A percentile compares a stretch with the other conserved stretches of the same genome.
These are phyloP conservation scores for Coelastrella sp. DNA, from an alignment of 139 green algal species.

Conservation along the genomic window DNA sequence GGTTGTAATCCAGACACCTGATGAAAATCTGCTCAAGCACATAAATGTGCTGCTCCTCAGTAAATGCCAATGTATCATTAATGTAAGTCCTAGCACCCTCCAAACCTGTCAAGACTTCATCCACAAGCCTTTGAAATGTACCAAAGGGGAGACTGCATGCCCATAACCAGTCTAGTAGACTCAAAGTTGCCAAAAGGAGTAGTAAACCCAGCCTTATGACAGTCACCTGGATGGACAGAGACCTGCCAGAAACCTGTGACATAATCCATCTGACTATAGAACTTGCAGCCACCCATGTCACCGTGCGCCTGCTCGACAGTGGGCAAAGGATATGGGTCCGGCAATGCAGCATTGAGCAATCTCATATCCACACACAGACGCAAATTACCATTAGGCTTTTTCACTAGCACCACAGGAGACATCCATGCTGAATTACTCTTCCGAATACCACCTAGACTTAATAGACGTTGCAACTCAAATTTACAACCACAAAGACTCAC, in stretches of 20 bases:
- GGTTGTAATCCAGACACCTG: neutral
- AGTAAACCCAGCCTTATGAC: slow-evolving; percentile 21
- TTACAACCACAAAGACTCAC: neutral
- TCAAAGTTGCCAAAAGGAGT: slow-evolving; percentile 39
- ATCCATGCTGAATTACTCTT: neutral
- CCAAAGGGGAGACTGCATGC: slow-evolving; percentile 7
- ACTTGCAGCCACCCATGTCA: slow-evolving; percentile 1
- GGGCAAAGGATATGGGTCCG: neutral
- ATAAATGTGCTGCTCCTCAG: slow-evolving; percentile 16
- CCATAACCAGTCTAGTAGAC: slow-evolving; percentile 23
- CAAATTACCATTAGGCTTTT: slow-evolving; percentile 6
- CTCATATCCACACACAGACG: neutral
- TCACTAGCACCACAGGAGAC: slow-evolving; percentile 9
- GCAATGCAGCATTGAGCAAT: neutral
- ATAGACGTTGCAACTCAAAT: neutral
- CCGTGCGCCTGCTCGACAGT: slow-evolving; percentile 8
- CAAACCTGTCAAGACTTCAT: slow-evolving; percentile 9
- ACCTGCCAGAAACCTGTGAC: slow-evolving; percentile 34
- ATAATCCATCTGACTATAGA: slow-evolving; percentile 15
- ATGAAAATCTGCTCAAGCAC: slow-evolving; percentile 15
- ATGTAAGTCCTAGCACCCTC: slow-evolving; percentile 39
- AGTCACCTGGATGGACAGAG: neutral
- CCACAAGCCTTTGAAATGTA: slow-evolving; percentile 50
- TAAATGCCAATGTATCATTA: slow-evolving; percentile 46
- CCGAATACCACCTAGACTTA: slow-evolving; percentile 3